Percentiles rank a stretch among this genome's conserved stretches.
phyloP scores from a whole-genome alignment of 441 rosid genomes.

The Aquilaria agallochum region DNA sequence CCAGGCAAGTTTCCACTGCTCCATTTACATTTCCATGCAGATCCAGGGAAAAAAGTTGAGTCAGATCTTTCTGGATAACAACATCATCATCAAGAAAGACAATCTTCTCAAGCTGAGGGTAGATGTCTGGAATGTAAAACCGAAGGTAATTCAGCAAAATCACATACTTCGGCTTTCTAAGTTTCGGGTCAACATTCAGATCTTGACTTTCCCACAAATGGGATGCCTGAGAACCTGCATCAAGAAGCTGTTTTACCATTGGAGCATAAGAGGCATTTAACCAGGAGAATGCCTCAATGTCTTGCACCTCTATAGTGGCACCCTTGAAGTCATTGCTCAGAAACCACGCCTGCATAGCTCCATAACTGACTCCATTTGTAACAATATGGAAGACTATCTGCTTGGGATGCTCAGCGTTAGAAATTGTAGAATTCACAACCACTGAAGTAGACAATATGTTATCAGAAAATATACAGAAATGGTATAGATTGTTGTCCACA shows the following conservation, averaged over 20 bases:
- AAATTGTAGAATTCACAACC: constrained; percentile 81
- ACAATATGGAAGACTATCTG: constrained; percentile 89
- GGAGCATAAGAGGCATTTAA: constrained; percentile 82
- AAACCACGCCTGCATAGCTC: constrained; percentile 94
- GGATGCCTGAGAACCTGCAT: constrained; percentile 39
- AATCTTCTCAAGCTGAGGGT: constrained; percentile 86
- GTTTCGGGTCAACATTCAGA: constrained; percentile 50
- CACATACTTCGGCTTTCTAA: constrained; percentile 58
- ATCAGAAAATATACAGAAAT: constrained; percentile 91
- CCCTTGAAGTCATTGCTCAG: constrained; percentile 74
- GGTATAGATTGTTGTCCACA: constrained; percentile 87
- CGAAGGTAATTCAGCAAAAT: constrained; percentile 86
- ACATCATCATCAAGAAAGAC: constrained; percentile 92
- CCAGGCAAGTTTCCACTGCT: constrained; percentile 97
- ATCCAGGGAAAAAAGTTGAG: constrained; percentile 80
- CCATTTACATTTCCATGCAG: constrained; percentile 95
- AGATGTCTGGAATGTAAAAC: constrained; percentile 87
- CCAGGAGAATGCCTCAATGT: constrained; percentile 73
- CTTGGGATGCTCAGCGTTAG: constrained; percentile 85
- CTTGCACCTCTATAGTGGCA: constrained; percentile 72
- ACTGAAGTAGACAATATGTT: constrained; percentile 75
- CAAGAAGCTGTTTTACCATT: constrained; percentile 52
- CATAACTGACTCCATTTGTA: constrained; percentile 69
- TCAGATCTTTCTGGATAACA: constrained; percentile 92
- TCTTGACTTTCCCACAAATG: constrained; percentile 57